These are phyloP conservation scores for Talaromyces rugulosus DNA, from an alignment of 2,329 filamentous ascomycete species.

Conservation along the genomic window DNA sequence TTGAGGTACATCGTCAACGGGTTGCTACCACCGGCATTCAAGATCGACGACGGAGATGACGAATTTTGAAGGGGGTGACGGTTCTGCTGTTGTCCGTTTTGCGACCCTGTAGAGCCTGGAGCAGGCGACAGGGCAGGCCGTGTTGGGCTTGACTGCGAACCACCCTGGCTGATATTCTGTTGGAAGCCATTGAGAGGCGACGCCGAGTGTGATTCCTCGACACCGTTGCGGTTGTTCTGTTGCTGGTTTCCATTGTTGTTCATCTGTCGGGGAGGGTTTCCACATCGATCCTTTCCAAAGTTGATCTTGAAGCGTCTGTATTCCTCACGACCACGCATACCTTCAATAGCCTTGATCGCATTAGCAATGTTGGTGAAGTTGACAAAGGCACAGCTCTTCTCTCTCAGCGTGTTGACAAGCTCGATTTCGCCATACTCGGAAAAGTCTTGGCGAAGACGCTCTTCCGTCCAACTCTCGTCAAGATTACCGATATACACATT, in stretches of 20 bases:
- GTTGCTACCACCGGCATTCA: slow-evolving; percentile 77
- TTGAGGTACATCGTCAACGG: slow-evolving; percentile 90
- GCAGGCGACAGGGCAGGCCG: slow-evolving; percentile 51
- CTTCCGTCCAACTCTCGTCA: slow-evolving; percentile 95
- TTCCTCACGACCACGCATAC: slow-evolving; percentile 87
- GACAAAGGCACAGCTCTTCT: slow-evolving; percentile 99
- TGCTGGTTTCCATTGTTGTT: slow-evolving; percentile 45
- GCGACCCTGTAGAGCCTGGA: slow-evolving; percentile 49
- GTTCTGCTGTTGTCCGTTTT: slow-evolving; percentile 51
- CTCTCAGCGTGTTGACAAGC: slow-evolving; percentile 88
- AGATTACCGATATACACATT: slow-evolving; percentile 98
- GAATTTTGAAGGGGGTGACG: slow-evolving; percentile 54
- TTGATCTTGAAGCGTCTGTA: slow-evolving; percentile 99
- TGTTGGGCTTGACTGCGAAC: slow-evolving; percentile 58
- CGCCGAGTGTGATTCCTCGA: slow-evolving; percentile 53
- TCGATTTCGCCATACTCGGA: slow-evolving; percentile 97
- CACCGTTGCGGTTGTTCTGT: slow-evolving; percentile 62
- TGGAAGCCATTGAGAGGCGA: slow-evolving; percentile 55
- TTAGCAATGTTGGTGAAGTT: slow-evolving; percentile 99
- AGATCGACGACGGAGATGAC: slow-evolving; percentile 63
- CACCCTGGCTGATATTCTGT: slow-evolving; percentile 49
- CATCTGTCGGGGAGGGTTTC: slow-evolving; percentile 88
- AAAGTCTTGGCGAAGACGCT: slow-evolving; percentile 92
- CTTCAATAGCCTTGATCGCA: slow-evolving; percentile 98
- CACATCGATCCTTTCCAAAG: slow-evolving; percentile 97